Evolutionary conservation across 441 rosid genomes (phyloP), one percentile per base, ranked within the genome.

Genomic region (Bruguiera hainesii): DNA sequence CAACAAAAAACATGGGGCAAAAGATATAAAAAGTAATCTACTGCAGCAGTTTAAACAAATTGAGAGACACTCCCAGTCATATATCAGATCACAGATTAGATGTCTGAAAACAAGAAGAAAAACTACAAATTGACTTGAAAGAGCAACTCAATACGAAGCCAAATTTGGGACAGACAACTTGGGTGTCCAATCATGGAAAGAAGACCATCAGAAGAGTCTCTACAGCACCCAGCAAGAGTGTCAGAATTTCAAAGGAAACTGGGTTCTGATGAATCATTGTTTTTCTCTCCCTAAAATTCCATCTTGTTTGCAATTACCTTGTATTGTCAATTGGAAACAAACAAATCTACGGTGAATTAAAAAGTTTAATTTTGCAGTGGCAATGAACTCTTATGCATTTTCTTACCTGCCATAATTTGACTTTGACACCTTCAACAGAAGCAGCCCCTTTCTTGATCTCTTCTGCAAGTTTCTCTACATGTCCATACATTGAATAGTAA

Each of bases 401-500:
- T 51, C 55, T 60, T n/a, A 91, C 98, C 98, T 94, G 98, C 97
- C 97, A 89, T 66, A 94, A 57, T 77, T 81, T 85, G 75, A 87
- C 97, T 78, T 91, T 97, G 68, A 94, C 97, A 42, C 98, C 98
- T 79, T 88, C 97, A 71, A 94, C 92, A 58, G 97, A 88, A 64
- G 85, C 89, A 68, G 96, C 97, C 10, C 98, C 98, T 81, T 85
- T 91, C 89, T 81, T 85, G 61, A 94, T 91, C 70, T 88, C 93
- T 75, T 88, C 90, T 7, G 98, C 97, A 70, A 91, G 80, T 72
- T 80, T 91, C 85, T 80, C 96, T 16, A 94, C 98, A 68, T 91
- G 98, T 21, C 98, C 98, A 23, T 94, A 94, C 97, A 89, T 91
- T 64, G 97, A 91, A 83, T 94, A 91, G 85, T 89, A 94, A 72